Base-by-base conservation (phyloP, 768 basidiomycete species). In the Termitomyces sp. region DNA sequence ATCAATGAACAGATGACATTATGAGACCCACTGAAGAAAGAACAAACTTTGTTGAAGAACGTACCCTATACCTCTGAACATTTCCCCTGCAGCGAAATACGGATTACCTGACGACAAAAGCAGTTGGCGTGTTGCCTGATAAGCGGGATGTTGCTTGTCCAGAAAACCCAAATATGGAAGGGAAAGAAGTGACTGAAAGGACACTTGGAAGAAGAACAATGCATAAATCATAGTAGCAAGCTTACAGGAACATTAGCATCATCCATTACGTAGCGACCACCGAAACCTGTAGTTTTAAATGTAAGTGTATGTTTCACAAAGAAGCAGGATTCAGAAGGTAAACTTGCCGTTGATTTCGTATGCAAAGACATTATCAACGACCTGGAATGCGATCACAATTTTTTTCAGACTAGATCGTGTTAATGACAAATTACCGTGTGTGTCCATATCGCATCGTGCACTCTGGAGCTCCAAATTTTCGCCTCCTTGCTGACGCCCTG, bases 191-290 rank as follows among this genome's bases (percentile, higher is more conserved):
- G 88, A 88, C 88, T 90, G 58, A 20, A 32, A 41, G 36, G 48
- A 20, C 32, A 39, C 27, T 18, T 33, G 3, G 35, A 11, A 20
- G 13, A 9, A 20, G 1, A 3, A 12, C 11, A 5, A 38, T 20
- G 5, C 7, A 20, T 32, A 10, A 13, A 7, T n/a, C 13, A 29
- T 33, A 16, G 31, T 33, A 11, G 44, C n/a, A n/a, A n/a, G 66
- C 84, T 61, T 66, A 89, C 88, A 5, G 89, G 89, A 40, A 91
- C 89, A 59, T 91, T 91, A 6, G 89, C 89, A 60, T 91, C 89
- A 60, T 91, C 89, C 89, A 91, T 91, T 18, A 89, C 80, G 66
- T 89, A 89, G 53, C 82, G 73, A 10, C 83, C 79, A 32, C 89
- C 86, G 47, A 86, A 77, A 7, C 88, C 84, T 85, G 27, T 3